These are phyloP conservation scores for Yamadazyma dushanensis DNA, from an alignment of 1,139 yeast species.

Conservation along the genomic window DNA sequence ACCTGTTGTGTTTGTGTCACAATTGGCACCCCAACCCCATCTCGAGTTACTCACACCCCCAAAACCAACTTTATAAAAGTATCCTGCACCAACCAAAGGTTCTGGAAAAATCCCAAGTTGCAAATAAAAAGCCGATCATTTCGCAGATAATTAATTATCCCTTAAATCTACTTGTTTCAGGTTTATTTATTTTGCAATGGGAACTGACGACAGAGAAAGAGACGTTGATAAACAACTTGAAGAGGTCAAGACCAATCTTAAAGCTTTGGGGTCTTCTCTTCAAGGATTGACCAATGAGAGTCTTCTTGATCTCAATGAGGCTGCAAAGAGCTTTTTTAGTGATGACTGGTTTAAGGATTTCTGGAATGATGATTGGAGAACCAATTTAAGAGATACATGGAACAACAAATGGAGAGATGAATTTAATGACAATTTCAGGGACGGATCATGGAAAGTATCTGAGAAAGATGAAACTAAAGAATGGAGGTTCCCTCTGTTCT, in stretches of 20 bases:
- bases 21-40: too few species aligned
- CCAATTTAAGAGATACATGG: slow-evolving; percentile 1
- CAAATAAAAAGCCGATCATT: slow-evolving; percentile 1
- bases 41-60: too few species aligned
- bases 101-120: slow-evolving; percentile 3
- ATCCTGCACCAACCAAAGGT: neutral
- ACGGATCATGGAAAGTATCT: neutral
- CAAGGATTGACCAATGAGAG: slow-evolving; percentile 27
- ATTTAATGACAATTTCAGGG: neutral
- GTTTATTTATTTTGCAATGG: neutral
- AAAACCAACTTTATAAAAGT: too few species aligned
- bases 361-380: slow-evolving; percentile 2
- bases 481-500: slow-evolving; percentile 9
- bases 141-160: neutral
- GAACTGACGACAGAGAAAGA: slow-evolving; percentile 5
- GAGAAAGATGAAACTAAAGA: neutral
- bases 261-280: slow-evolving; percentile 14
- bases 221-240: slow-evolving; percentile 13
- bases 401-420: slow-evolving; percentile 2
- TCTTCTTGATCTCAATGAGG: slow-evolving; percentile 24
- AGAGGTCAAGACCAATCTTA: slow-evolving; percentile 16
- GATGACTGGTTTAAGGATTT: slow-evolving; percentile 6
- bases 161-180: neutral
- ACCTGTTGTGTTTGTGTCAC: neutral
- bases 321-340: slow-evolving; percentile 21